Evolutionary conservation across 768 basidiomycete genomes (phyloP).

Genomic region (Rhodosporidiobolus sp.): DNA sequence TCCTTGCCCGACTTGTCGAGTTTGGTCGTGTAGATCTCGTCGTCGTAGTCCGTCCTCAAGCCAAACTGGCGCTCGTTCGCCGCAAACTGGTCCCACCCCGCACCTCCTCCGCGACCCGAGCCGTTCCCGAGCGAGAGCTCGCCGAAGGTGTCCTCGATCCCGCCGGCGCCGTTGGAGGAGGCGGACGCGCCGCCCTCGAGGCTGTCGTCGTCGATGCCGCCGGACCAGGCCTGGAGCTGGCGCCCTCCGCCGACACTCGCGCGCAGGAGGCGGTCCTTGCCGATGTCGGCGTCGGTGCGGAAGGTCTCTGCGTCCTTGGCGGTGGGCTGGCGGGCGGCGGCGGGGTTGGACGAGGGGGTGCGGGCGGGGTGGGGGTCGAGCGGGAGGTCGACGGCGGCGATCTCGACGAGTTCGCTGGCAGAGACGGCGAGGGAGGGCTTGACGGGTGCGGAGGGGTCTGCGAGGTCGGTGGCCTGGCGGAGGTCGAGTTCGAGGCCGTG

Average conservation of each 20-base stretch:
- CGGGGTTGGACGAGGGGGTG: background rate
- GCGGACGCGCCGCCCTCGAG: conserved; percentile 10
- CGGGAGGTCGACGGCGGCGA: conserved; percentile 34
- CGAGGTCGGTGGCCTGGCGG: conserved; percentile 34
- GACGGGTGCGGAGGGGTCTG: conserved; percentile 9
- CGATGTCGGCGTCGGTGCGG: conserved; percentile 48
- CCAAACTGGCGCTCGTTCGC: conserved; percentile 92
- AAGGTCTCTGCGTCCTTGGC: conserved; percentile 36
- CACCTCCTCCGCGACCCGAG: background rate
- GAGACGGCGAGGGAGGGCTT: conserved; percentile 39
- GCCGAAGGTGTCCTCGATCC: conserved; percentile 1
- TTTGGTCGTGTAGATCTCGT: conserved; percentile 91
- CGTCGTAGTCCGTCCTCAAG: conserved; percentile 83
- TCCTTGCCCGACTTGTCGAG: conserved; percentile 78
- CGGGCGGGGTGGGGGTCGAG: conserved; percentile 16
- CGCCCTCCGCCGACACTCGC: conserved; percentile 36
- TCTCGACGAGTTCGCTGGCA: conserved; percentile 36
- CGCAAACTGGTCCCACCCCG: conserved; percentile 83
- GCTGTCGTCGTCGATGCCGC: conserved; percentile 9
- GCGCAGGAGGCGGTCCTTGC: background rate
- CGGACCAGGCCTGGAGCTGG: conserved; percentile 34
- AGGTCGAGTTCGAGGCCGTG: conserved; percentile 41
- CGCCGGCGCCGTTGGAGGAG: background rate
- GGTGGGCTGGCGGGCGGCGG: background rate
- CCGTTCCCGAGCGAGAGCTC: conserved; percentile 14